phyloP scores from a whole-genome alignment of 2,329 filamentous ascomycete species.

The Penicillium sp. region DNA sequence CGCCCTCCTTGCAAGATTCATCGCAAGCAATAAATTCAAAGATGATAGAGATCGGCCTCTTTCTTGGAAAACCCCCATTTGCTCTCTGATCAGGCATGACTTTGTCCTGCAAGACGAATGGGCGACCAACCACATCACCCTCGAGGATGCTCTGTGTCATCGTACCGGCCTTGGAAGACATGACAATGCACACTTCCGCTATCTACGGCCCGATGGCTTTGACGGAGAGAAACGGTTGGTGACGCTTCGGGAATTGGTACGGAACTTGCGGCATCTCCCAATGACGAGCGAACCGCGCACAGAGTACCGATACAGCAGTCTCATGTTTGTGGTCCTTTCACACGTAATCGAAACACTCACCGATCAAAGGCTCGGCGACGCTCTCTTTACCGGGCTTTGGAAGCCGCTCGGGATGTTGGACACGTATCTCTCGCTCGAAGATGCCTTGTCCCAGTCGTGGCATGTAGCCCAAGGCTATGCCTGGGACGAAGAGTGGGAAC shows the following conservation, averaged over 20 bases:
- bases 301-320: constrained; percentile 59
- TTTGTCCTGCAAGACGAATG: constrained; percentile 36
- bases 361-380: constrained; percentile 37
- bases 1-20: constrained; percentile 55
- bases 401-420: constrained; percentile 49
- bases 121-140: constrained; percentile 33
- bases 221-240: background rate
- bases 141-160: constrained; percentile 42
- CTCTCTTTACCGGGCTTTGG: constrained; percentile 46
- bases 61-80: constrained; percentile 45
- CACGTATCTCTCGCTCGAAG: constrained; percentile 45
- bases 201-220: background rate
- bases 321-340: constrained; percentile 58
- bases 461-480: constrained; percentile 36
- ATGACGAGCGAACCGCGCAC: constrained; percentile 50
- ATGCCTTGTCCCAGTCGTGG: constrained; percentile 37
- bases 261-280: constrained; percentile 53
- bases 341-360: constrained; percentile 55
- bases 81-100: constrained; percentile 41
- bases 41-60: constrained; percentile 22
- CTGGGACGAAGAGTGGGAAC: constrained; percentile 18
- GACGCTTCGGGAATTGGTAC: constrained; percentile 46
- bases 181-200: constrained; percentile 28
- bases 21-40: constrained; percentile 33
- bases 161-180: constrained; percentile 39